Percentiles rank a stretch among this genome's conserved stretches.
phyloP scores from a whole-genome alignment of 2,329 filamentous ascomycete genomes.

The Fusarium buxicola region DNA sequence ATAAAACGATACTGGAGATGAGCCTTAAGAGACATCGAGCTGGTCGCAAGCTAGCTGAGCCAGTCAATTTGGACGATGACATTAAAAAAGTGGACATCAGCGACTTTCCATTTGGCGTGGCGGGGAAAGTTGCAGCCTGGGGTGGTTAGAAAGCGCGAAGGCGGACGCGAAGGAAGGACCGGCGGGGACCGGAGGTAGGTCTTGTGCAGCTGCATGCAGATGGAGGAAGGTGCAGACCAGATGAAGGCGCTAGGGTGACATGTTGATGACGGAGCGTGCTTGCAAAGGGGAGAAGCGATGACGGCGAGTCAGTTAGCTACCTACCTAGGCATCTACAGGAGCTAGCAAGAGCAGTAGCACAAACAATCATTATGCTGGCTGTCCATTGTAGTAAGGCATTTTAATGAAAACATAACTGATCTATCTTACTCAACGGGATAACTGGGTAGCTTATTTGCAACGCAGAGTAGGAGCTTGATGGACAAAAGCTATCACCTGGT shows the following conservation, averaged over 20 bases:
- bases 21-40: constrained; percentile 7
- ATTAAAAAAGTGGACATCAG: constrained; percentile 20
- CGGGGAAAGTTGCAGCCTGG: constrained; percentile 33
- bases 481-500: background rate
- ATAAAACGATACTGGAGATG: constrained; percentile 28
- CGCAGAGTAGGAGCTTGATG: background rate
- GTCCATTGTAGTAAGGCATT: background rate
- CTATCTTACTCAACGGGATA: too few species aligned
- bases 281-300: constrained; percentile 19
- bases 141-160: constrained; percentile 23
- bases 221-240: constrained; percentile 32
- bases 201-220: constrained; percentile 43
- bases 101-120: constrained; percentile 21
- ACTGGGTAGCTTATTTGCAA: background rate
- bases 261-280: constrained; percentile 14
- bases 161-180: constrained; percentile 31
- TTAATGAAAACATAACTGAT: background rate
- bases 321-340: too few species aligned
- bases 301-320: constrained; percentile 35
- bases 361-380: background rate
- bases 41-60: background rate
- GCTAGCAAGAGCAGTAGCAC: background rate
- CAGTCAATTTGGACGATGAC: constrained; percentile 15
- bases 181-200: constrained; percentile 42
- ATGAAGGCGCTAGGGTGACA: constrained; percentile 27